A percentile compares a stretch with the other conserved stretches of the same genome.
Evolutionary conservation across 2,329 filamentous ascomycete genomes (phyloP).

Genomic region (Claviceps sp.): DNA sequence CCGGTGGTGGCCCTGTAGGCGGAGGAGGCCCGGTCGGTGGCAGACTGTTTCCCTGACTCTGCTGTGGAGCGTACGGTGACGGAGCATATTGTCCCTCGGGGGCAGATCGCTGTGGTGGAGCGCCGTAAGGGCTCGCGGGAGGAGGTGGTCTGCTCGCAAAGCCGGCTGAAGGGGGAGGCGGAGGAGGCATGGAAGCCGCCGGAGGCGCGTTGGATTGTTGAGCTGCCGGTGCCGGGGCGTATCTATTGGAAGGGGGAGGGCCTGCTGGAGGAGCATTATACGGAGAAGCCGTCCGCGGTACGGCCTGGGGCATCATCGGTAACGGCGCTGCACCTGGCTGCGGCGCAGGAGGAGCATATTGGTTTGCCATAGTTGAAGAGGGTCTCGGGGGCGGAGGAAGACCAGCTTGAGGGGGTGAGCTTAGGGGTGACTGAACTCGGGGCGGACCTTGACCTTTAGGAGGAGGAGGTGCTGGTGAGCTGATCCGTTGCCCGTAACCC

Average conservation of each 20-base stretch:
- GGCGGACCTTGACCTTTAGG: slow-evolving; percentile 56
- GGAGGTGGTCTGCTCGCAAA: slow-evolving; percentile 29
- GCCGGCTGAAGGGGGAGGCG: slow-evolving; percentile 20
- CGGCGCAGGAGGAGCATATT: slow-evolving; percentile 38
- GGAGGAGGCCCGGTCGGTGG: slow-evolving; percentile 29
- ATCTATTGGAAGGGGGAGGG: slow-evolving; percentile 59
- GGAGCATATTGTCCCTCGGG: slow-evolving; percentile 21
- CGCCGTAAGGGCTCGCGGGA: slow-evolving; percentile 27
- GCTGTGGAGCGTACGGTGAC: slow-evolving; percentile 24
- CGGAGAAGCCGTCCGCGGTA: slow-evolving; percentile 66
- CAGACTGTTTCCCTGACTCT: slow-evolving; percentile 25
- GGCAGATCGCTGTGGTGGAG: slow-evolving; percentile 33
- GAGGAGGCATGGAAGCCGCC: slow-evolving; percentile 23
- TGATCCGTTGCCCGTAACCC: slow-evolving; percentile 48
- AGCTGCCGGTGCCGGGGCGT: slow-evolving; percentile 53
- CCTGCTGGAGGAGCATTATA: slow-evolving; percentile 69
- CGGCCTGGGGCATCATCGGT: slow-evolving; percentile 38
- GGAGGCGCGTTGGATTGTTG: slow-evolving; percentile 35
- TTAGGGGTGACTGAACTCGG: slow-evolving; percentile 59
- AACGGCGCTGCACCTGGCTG: slow-evolving; percentile 51
- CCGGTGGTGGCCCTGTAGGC: slow-evolving; percentile 19
- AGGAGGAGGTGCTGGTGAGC: slow-evolving; percentile 70
- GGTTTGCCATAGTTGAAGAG: slow-evolving; percentile 51
- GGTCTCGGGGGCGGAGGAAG: slow-evolving; percentile 43
- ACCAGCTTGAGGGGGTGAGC: slow-evolving; percentile 31